Conservation (phyloP, 2,329 filamentous ascomycete species). For the Bisporella sp. region DNA sequence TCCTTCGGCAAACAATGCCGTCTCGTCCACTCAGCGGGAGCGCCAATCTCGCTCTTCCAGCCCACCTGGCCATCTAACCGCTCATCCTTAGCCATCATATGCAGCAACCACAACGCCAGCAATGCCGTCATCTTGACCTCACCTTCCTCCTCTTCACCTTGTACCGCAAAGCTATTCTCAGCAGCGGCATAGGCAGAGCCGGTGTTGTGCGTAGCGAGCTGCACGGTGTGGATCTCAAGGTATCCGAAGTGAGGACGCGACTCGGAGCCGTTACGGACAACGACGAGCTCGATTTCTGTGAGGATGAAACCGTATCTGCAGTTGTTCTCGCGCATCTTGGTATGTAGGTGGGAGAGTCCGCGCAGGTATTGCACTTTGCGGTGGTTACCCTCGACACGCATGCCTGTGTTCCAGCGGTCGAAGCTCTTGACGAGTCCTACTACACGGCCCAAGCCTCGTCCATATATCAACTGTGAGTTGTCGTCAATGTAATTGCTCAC, state of each 20-base stretch:
- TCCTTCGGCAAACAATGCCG: conserved; percentile 65
- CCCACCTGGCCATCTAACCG: conserved; percentile 49
- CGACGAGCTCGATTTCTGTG: conserved; percentile 89
- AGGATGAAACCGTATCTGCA: conserved; percentile 95
- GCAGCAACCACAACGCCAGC: conserved; percentile 71
- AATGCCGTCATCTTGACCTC: conserved; percentile 61
- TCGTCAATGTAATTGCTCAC: conserved; percentile 46
- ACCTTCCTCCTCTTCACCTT: conserved; percentile 27
- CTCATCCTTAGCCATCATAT: conserved; percentile 61
- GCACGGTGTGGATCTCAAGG: conserved; percentile 64
- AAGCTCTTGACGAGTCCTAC: conserved; percentile 87
- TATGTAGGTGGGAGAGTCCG: conserved; percentile 78
- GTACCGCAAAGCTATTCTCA: conserved; percentile 18
- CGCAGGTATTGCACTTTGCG: conserved; percentile 86
- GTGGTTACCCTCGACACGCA: conserved; percentile 78
- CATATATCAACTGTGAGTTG: conserved; percentile 38
- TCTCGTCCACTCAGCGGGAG: conserved; percentile 64
- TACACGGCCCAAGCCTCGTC: conserved; percentile 51
- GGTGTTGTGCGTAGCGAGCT: conserved; percentile 38
- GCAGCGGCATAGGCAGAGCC: conserved; percentile 15
- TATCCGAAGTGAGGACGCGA: conserved; percentile 79
- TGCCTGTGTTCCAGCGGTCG: conserved; percentile 90
- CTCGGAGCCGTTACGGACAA: conserved; percentile 73
- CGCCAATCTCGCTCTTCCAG: conserved; percentile 68
- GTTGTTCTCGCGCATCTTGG: conserved; percentile 87